phyloP scores from a whole-genome alignment of 129 eudicot genomes.

The Pseudognaphalium luteoalbum region DNA sequence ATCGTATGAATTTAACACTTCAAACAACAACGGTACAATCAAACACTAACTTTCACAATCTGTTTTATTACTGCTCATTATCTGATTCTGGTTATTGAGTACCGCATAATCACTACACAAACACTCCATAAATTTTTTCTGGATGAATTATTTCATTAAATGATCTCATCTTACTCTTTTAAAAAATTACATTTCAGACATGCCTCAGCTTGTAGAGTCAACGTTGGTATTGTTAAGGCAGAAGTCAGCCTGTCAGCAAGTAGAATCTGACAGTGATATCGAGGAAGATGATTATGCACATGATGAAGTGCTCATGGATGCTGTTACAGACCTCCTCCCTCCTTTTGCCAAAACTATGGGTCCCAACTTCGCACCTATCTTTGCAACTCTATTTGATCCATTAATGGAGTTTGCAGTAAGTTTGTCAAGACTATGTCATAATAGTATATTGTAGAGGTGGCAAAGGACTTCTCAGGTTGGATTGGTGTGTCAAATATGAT shows the following conservation, averaged over 20 bases:
- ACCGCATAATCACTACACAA: neutral
- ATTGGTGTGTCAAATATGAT: neutral
- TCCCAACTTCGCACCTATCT: constrained; percentile 70
- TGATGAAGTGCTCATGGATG: constrained; percentile 94
- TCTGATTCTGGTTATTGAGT: neutral
- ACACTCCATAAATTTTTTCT: neutral
- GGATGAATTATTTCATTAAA: constrained; percentile 17
- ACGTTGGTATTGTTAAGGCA: constrained; percentile 58
- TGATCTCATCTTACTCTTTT: constrained; percentile 5
- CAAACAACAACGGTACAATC: neutral
- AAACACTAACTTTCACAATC: neutral
- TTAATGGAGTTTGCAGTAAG: constrained; percentile 83
- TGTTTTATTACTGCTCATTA: neutral
- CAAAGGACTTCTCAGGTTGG: neutral
- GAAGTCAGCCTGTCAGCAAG: constrained; percentile 73
- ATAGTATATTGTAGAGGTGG: constrained; percentile 4
- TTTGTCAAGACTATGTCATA: constrained; percentile 7
- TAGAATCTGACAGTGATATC: constrained; percentile 60
- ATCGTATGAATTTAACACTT: neutral
- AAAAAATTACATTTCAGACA: constrained; percentile 40
- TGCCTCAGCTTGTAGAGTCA: constrained; percentile 74
- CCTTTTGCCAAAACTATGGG: constrained; percentile 89
- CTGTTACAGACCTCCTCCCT: constrained; percentile 95
- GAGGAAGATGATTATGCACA: constrained; percentile 69
- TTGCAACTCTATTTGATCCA: constrained; percentile 65